phyloP scores from a whole-genome alignment of 257 asterid genomes.

The Solanum chmielewskii region DNA sequence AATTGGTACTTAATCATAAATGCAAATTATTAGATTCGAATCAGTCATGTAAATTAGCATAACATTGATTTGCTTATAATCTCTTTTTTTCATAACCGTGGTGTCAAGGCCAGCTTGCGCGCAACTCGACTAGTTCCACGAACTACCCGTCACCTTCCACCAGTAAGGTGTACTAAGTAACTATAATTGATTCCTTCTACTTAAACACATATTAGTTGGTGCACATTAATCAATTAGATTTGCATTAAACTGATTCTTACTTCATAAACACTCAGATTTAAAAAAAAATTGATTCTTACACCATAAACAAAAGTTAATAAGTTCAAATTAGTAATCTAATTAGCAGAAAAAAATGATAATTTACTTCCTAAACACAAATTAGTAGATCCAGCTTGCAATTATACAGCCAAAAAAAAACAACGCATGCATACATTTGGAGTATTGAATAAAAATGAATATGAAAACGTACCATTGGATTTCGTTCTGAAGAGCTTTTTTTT shows the following conservation, averaged over 20 bases:
- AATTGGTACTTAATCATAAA: background rate
- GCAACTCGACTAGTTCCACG: rapidly evolving
- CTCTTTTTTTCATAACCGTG: too few species aligned
- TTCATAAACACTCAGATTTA: background rate
- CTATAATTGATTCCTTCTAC: background rate
- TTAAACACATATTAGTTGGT: background rate
- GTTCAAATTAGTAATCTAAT: background rate
- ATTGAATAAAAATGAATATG: background rate
- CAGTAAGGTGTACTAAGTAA: too few species aligned
- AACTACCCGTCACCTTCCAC: background rate
- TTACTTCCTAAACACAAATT: background rate
- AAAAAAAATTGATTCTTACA: background rate
- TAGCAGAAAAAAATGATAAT: background rate
- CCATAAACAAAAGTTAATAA: background rate
- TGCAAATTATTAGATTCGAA: background rate
- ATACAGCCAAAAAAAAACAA: background rate
- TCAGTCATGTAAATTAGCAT: background rate
- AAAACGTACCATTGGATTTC: background rate
- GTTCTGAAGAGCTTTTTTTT: background rate
- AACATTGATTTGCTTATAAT: background rate
- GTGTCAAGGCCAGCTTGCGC: rapidly evolving
- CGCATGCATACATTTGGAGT: background rate
- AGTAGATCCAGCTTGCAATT: background rate
- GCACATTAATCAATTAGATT: background rate
- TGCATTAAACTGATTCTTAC: too few species aligned